Evolutionary conservation across 2,329 filamentous ascomycete species (phyloP).

Genomic region (Sclerotinia sclerotiorum): DNA sequence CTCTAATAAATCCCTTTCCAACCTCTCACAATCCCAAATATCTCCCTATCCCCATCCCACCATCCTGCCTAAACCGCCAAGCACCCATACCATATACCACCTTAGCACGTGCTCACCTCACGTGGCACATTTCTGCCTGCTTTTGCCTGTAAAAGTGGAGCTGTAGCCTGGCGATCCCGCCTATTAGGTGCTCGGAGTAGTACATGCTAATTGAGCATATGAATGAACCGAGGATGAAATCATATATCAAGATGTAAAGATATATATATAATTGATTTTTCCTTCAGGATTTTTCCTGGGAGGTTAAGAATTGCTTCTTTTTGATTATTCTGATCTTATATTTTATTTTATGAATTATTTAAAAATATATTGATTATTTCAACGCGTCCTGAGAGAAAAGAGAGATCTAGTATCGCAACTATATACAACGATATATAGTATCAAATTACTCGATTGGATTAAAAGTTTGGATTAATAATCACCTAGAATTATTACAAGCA

Average conservation of each 20-base stretch:
- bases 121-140: neutral
- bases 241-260: neutral
- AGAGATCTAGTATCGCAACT: too few species aligned
- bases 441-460: neutral
- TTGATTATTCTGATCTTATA: neutral
- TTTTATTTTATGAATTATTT: too few species aligned
- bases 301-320: neutral
- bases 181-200: neutral
- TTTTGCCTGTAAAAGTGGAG: neutral
- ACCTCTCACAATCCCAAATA: neutral
- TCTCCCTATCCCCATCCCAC: neutral
- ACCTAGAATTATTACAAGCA: too few species aligned
- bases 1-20: too few species aligned
- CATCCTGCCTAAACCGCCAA: constrained; percentile 11
- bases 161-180: neutral
- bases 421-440: too few species aligned
- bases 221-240: neutral
- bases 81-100: neutral
- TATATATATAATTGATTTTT: neutral
- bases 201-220: neutral
- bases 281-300: neutral
- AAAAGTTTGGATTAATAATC: too few species aligned
- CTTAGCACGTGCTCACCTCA: neutral
- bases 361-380: too few species aligned
- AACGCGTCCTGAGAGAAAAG: too few species aligned